Conservation (phyloP, 2,329 filamentous ascomycete genomes). For the Colletotrichum noveboracense region DNA sequence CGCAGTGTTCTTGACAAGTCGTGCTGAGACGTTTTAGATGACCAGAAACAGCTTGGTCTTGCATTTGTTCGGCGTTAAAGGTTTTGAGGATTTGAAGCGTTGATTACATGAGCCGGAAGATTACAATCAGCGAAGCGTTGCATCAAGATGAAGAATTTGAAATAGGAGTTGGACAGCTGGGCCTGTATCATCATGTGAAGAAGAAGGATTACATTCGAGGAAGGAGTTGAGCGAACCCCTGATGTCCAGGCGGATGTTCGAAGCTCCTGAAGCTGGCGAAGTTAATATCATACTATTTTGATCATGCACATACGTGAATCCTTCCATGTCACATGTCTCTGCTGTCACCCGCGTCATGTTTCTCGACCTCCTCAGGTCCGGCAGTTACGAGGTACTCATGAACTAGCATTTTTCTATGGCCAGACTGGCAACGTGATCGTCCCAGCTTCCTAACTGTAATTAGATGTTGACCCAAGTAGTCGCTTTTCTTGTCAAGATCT, state of each 20-base stretch:
- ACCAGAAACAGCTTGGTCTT: not conserved
- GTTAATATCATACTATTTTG: not conserved
- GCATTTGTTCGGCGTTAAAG: not conserved
- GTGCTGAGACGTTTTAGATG: not conserved
- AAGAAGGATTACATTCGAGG: not conserved
- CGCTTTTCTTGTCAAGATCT: too few relatives aligned
- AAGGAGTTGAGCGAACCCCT: not conserved
- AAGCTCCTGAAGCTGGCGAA: not conserved
- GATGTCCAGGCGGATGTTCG: accelerated
- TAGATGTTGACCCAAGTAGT: too few relatives aligned
- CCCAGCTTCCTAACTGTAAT: too few relatives aligned
- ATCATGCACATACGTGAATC: not conserved
- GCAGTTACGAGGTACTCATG: not conserved
- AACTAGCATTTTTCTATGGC: not conserved
- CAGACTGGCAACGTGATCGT: too few relatives aligned
- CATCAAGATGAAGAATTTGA: not conserved
- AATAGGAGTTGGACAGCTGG: not conserved
- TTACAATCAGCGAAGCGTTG: not conserved
- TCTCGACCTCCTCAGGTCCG: not conserved
- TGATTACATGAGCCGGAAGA: not conserved
- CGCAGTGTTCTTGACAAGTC: not conserved
- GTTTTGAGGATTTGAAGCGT: not conserved
- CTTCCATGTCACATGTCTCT: not conserved
- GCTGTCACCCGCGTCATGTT: too few relatives aligned
- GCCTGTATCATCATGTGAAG: not conserved